A percentile compares a stretch with the other conserved stretches of the same genome.
phyloP scores from a whole-genome alignment of 139 green algal genomes.

The Desmodesmus armatus region DNA sequence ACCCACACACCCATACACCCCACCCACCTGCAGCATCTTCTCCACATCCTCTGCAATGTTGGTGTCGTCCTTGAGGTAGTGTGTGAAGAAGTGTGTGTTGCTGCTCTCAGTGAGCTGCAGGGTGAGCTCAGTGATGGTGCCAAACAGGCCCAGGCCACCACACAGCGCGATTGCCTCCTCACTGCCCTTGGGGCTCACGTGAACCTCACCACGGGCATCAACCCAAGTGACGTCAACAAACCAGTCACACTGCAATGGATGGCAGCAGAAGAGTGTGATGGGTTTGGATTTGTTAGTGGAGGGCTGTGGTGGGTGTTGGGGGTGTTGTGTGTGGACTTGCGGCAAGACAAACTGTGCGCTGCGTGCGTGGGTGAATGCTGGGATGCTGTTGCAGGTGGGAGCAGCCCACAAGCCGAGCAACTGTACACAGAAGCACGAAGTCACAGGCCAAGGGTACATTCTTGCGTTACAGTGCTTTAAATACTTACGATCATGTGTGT shows the following conservation, averaged over 20 bases:
- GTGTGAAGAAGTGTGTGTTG: conserved; percentile 32
- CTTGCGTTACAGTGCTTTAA: background rate
- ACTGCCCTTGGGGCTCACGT: background rate
- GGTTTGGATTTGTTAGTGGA: too few relatives aligned
- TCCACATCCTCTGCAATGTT: conserved; percentile 31
- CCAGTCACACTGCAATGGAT: conserved; percentile 15
- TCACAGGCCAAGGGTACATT: too few relatives aligned
- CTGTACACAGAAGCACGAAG: too few relatives aligned
- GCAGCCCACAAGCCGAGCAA: too few relatives aligned
- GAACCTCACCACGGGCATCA: conserved; percentile 2
- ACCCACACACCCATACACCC: background rate
- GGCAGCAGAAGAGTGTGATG: background rate
- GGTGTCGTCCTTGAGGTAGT: background rate
- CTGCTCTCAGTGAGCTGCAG: conserved; percentile 25
- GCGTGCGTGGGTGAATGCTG: too few relatives aligned
- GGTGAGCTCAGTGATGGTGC: conserved; percentile 28
- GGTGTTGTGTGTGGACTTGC: too few relatives aligned
- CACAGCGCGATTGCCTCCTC: conserved; percentile 6
- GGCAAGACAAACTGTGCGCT: too few relatives aligned
- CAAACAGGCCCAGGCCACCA: conserved; percentile 12
- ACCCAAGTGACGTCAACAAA: conserved; percentile 24
- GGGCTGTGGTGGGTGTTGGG: background rate
- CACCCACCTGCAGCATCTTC: conserved; percentile 18
- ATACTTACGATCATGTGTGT: conserved; percentile 7
- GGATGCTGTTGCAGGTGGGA: too few relatives aligned